Conservation (phyloP, 352 stramenopile species). For the Phytophthora multivora region DNA sequence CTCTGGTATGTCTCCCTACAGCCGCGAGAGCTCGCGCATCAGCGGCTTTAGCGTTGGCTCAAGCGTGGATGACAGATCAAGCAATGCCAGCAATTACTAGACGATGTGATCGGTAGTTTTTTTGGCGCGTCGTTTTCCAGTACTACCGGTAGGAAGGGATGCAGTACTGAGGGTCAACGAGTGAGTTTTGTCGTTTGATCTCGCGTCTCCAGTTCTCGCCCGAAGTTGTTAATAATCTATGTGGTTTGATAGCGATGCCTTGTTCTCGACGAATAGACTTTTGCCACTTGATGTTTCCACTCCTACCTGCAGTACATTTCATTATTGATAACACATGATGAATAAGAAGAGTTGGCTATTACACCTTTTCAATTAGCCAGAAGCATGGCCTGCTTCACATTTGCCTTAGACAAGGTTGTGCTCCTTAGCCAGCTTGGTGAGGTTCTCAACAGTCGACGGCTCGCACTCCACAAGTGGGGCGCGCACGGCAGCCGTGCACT, state of each 20-base stretch:
- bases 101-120: conserved; percentile 22
- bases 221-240: conserved; percentile 28
- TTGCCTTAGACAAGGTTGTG: conserved; percentile 74
- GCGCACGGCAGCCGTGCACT: conserved; percentile 78
- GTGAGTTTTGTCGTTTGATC: conserved; percentile 33
- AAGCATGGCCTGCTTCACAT: conserved; percentile 10
- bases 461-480: conserved; percentile 78
- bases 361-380: conserved; percentile 16
- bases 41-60: conserved; percentile 62
- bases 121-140: conserved; percentile 21
- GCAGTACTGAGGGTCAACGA: conserved; percentile 24
- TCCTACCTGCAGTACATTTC: not conserved
- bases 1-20: conserved; percentile 66
- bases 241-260: conserved; percentile 21
- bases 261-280: conserved; percentile 2
- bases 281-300: conserved; percentile 3
- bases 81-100: conserved; percentile 36
- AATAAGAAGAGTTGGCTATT: conserved; percentile 20
- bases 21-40: conserved; percentile 62
- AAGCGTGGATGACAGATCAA: conserved; percentile 35
- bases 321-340: conserved; percentile 15
- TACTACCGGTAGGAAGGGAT: conserved; percentile 25
- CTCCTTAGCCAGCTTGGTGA: conserved; percentile 69
- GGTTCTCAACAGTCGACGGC: conserved; percentile 63
- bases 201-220: conserved; percentile 10